Conservation (phyloP, 2,329 filamentous ascomycete species). For the Mariannaea sp. region DNA sequence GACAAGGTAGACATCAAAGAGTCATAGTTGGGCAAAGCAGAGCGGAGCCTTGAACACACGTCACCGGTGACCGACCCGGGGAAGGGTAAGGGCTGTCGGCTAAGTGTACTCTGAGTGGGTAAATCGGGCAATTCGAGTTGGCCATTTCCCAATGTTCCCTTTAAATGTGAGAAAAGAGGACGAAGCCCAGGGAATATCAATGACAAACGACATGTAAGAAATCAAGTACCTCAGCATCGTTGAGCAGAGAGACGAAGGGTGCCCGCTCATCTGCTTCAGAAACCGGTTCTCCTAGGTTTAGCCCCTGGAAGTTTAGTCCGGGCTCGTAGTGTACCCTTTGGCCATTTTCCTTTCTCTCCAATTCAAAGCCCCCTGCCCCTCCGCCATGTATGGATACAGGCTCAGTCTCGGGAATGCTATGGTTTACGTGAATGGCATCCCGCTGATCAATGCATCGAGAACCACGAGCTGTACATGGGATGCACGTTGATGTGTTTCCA, state of each 20-base stretch:
- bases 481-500: conserved; percentile 45
- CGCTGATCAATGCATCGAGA: conserved; percentile 1
- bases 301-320: no score
- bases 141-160: neutral
- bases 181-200: no score
- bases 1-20: conserved; percentile 19
- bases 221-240: neutral
- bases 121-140: neutral
- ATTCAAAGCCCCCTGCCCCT: no score
- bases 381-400: neutral
- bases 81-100: neutral
- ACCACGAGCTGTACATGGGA: conserved; percentile 40
- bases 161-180: no score
- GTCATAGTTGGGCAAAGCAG: conserved; percentile 28
- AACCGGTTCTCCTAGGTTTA: neutral
- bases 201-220: no score
- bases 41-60: conserved; percentile 21
- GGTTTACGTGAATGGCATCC: neutral
- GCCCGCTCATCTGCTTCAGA: neutral
- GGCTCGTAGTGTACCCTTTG: no score
- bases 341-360: neutral
- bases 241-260: neutral
- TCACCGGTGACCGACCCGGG: neutral
- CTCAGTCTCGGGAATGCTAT: neutral
- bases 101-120: neutral